phyloP scores from a whole-genome alignment of 441 rosid genomes.

The Kokia cookei region DNA sequence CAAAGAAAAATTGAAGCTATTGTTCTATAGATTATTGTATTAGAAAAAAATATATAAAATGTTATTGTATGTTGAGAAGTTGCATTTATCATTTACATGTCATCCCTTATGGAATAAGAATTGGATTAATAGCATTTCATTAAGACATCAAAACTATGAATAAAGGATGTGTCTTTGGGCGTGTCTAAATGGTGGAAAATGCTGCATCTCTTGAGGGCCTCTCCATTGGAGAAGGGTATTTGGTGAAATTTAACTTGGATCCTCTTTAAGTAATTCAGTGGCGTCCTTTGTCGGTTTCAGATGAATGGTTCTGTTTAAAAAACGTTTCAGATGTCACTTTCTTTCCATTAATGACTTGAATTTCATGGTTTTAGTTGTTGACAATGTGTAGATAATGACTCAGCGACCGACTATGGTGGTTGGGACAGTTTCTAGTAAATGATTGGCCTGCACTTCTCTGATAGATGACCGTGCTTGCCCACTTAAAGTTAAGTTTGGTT shows the following conservation, averaged over 20 bases:
- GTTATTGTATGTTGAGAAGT: not conserved
- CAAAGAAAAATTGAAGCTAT: not conserved
- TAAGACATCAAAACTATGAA: not conserved
- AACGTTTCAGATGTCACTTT: not conserved
- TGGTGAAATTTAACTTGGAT: not conserved
- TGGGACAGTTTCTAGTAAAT: not conserved
- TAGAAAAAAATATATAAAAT: not conserved
- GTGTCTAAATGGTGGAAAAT: not conserved
- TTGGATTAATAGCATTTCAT: not conserved
- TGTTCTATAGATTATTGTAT: not conserved
- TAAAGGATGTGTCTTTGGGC: not conserved
- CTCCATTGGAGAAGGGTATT: not conserved
- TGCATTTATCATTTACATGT: not conserved
- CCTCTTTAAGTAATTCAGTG: not conserved
- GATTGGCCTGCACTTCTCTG: not conserved
- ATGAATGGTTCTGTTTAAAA: not conserved
- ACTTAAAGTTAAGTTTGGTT: not conserved
- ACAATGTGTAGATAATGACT: not conserved
- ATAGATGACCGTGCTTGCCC: not conserved
- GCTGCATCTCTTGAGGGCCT: not conserved
- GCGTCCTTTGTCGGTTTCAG: not conserved
- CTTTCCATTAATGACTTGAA: not conserved
- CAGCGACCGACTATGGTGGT: not conserved
- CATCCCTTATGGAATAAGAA: not conserved
- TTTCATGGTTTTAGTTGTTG: not conserved